These are phyloP conservation scores for Cyberlindnera americana DNA, from an alignment of 805 yeast genomes.

Conservation along the genomic window DNA sequence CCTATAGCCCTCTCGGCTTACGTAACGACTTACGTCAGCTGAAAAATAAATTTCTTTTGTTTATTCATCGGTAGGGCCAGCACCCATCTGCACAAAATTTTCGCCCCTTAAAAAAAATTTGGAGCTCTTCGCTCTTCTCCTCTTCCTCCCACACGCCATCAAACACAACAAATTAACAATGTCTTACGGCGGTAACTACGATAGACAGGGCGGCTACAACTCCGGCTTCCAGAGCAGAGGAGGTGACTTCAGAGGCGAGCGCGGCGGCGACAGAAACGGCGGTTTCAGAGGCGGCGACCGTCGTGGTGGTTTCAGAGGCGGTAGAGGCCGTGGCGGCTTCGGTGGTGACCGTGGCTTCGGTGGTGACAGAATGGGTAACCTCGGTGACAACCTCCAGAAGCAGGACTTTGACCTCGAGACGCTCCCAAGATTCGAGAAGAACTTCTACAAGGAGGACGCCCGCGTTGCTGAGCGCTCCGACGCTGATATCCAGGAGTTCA, in stretches of 20 bases:
- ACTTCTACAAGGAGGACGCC: slow-evolving; percentile 87
- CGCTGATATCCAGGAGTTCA: slow-evolving; percentile 67
- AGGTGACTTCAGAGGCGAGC: slow-evolving; percentile 22
- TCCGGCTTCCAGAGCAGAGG: slow-evolving; percentile 23
- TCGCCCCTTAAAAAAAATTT: no score
- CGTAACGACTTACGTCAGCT: no score
- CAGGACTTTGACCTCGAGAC: slow-evolving; percentile 80
- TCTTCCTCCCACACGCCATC: not conserved
- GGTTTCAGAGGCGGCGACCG: slow-evolving; percentile 29
- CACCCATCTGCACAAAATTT: no score
- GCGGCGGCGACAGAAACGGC: slow-evolving; percentile 27
- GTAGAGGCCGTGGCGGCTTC: slow-evolving; percentile 35
- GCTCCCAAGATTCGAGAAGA: slow-evolving; percentile 89
- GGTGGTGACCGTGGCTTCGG: slow-evolving; percentile 29
- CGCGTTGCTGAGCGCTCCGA: slow-evolving; percentile 72
- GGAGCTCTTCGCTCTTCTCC: not conserved
- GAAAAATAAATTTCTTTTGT: no score
- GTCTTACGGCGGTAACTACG: slow-evolving; percentile 24
- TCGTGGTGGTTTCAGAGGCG: slow-evolving; percentile 24
- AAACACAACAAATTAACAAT: slow-evolving; percentile 5
- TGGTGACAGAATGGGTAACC: slow-evolving; percentile 39
- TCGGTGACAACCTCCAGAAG: slow-evolving; percentile 55
- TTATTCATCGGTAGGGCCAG: no score
- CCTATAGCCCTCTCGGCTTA: no score
- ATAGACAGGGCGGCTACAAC: slow-evolving; percentile 20